Conservation (phyloP, 495 filamentous ascomycete genomes). For the Lasiosphaeria hispida region DNA sequence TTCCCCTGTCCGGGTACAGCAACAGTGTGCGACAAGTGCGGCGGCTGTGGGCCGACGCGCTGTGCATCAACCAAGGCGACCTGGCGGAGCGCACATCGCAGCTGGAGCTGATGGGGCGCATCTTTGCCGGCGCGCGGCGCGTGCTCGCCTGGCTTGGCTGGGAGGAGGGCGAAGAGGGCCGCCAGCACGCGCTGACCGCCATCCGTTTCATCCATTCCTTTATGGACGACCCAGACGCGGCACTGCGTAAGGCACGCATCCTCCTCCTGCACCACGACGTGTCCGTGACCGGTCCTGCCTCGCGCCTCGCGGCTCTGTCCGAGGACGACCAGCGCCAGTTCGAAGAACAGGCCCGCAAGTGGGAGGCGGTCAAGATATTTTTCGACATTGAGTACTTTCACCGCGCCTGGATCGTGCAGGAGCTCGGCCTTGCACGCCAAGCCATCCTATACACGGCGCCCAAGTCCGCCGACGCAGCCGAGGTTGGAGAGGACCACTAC, state of each 20-base stretch:
- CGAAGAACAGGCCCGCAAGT: constrained; percentile 13
- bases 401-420: constrained; percentile 29
- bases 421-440: constrained; percentile 19
- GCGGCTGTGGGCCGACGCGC: constrained; percentile 36
- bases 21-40: constrained; percentile 14
- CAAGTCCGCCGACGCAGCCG: constrained; percentile 1
- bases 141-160: constrained; percentile 31
- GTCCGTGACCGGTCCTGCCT: not conserved
- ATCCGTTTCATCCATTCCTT: constrained; percentile 20
- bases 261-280: constrained; percentile 16
- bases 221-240: constrained; percentile 16
- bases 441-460: constrained; percentile 17
- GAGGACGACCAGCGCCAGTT: constrained; percentile 12
- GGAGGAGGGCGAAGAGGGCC: constrained; percentile 17
- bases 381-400: constrained; percentile 22
- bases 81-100: constrained; percentile 32
- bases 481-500: not conserved
- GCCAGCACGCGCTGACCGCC: constrained; percentile 6
- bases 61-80: constrained; percentile 39
- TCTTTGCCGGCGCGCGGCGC: constrained; percentile 26
- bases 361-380: constrained; percentile 18
- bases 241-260: constrained; percentile 11
- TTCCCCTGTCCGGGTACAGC: not conserved
- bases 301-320: constrained; percentile 7
- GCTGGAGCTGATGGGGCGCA: constrained; percentile 36